Evolutionary conservation across 805 yeast genomes (phyloP).

Genomic region (Lachancea sp.): DNA sequence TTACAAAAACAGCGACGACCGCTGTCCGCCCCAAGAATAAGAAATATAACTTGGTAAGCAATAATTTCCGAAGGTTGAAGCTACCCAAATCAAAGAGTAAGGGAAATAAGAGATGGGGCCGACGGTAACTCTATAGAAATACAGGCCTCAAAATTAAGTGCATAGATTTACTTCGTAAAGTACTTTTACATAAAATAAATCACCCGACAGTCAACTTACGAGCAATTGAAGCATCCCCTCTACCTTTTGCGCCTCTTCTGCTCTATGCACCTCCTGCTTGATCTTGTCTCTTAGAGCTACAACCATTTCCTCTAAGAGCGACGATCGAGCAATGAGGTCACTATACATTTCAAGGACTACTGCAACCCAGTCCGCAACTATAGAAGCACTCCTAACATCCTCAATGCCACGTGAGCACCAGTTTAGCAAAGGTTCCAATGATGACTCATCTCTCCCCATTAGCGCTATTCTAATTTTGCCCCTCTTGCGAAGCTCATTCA

Average conservation of each 20-base stretch:
- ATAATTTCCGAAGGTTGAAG: conserved; percentile 48
- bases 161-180: neutral
- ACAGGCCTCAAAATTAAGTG: neutral
- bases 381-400: conserved; percentile 61
- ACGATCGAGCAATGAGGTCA: conserved; percentile 61
- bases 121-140: conserved; percentile 17
- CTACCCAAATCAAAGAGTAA: conserved; percentile 42
- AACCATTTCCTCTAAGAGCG: conserved; percentile 70
- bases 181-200: neutral
- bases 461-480: conserved; percentile 85
- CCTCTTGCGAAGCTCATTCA: conserved; percentile 78
- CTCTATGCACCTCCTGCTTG: conserved; percentile 62
- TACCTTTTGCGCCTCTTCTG: conserved; percentile 81
- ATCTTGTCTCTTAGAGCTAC: conserved; percentile 55
- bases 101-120: conserved; percentile 38
- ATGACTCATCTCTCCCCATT: conserved; percentile 75
- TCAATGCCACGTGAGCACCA: conserved; percentile 77
- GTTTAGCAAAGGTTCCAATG: conserved; percentile 75
- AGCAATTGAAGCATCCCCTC: conserved; percentile 91
- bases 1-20: neutral
- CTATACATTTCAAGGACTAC: conserved; percentile 72
- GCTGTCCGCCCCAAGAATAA: conserved; percentile 18
- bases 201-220: conserved; percentile 35
- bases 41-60: conserved; percentile 35
- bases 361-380: conserved; percentile 67